Conservation (phyloP, 2,329 filamentous ascomycete genomes). For the Clarireedia sp. region DNA sequence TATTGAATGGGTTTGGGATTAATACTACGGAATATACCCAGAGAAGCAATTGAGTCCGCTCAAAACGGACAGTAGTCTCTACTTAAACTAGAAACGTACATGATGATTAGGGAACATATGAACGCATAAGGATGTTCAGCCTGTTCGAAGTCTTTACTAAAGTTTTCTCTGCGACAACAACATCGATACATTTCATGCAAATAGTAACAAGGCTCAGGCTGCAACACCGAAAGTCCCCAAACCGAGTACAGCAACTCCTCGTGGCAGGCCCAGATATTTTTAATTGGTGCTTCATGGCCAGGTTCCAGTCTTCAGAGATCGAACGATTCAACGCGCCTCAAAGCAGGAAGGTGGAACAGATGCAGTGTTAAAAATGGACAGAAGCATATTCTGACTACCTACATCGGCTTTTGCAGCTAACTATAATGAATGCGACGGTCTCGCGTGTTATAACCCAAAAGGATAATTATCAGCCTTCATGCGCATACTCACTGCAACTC, state of each 20-base stretch:
- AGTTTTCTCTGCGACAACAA: conserved; percentile 19
- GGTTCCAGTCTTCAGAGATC: too few relatives aligned
- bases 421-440: too few relatives aligned
- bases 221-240: conserved; percentile 19
- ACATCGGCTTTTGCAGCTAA: too few relatives aligned
- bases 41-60: conserved; percentile 9
- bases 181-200: conserved; percentile 25
- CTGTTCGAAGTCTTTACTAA: conserved; percentile 22
- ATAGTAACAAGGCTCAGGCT: conserved; percentile 19
- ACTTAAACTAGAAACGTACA: neutral
- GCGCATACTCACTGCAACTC: too few relatives aligned
- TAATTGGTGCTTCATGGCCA: neutral
- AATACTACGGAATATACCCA: conserved; percentile 15
- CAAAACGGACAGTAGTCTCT: neutral
- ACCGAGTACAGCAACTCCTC: conserved; percentile 15
- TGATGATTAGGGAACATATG: neutral
- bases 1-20: conserved; percentile 3
- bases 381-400: too few relatives aligned
- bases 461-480: too few relatives aligned
- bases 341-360: neutral
- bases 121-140: conserved; percentile 19
- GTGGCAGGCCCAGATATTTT: conserved; percentile 4
- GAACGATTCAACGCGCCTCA: neutral
- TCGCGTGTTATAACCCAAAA: too few relatives aligned
- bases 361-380: neutral